Conservation (phyloP, 768 basidiomycete genomes). For the Pisolithus orientalis region DNA sequence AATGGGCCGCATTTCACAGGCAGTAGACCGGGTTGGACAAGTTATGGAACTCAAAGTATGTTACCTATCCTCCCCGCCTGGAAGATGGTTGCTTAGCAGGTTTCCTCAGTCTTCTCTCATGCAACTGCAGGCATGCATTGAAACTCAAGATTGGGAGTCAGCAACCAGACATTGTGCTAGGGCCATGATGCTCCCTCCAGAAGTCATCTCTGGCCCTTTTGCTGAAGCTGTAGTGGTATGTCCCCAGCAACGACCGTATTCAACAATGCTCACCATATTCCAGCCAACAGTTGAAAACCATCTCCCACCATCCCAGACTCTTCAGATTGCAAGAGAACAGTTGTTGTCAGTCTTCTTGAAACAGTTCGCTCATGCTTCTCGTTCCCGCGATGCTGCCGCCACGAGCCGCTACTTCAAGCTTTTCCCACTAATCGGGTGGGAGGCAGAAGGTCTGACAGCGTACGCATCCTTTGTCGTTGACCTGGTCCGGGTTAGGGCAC, state of each 20-base stretch:
- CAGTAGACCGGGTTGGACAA: slow-evolving; percentile 85
- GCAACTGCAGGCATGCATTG: slow-evolving; percentile 55
- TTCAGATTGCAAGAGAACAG: slow-evolving; percentile 66
- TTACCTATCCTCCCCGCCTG: slow-evolving; percentile 15
- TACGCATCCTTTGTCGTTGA: slow-evolving; percentile 93
- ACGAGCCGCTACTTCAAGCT: slow-evolving; percentile 95
- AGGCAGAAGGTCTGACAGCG: slow-evolving; percentile 82
- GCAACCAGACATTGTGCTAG: slow-evolving; percentile 87
- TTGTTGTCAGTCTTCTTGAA: slow-evolving; percentile 71
- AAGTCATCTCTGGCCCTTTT: slow-evolving; percentile 78
- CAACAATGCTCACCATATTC: not conserved
- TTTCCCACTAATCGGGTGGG: slow-evolving; percentile 94
- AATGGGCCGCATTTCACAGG: slow-evolving; percentile 84
- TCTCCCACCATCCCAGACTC: slow-evolving; percentile 77
- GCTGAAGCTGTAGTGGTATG: slow-evolving; percentile 83
- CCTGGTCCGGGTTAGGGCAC: slow-evolving; percentile 72
- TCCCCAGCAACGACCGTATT: slow-evolving; percentile 8
- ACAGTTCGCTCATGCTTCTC: slow-evolving; percentile 81
- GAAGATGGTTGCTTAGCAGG: slow-evolving; percentile 4
- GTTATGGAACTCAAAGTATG: slow-evolving; percentile 92
- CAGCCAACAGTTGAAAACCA: slow-evolving; percentile 91
- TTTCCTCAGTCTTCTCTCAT: slow-evolving; percentile 55
- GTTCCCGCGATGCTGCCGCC: slow-evolving; percentile 72
- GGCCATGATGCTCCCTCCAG: slow-evolving; percentile 77
- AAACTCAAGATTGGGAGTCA: slow-evolving; percentile 89